Evolutionary conservation across 805 yeast genomes (phyloP).

Genomic region (Metschnikowia chrysomelidarum): DNA sequence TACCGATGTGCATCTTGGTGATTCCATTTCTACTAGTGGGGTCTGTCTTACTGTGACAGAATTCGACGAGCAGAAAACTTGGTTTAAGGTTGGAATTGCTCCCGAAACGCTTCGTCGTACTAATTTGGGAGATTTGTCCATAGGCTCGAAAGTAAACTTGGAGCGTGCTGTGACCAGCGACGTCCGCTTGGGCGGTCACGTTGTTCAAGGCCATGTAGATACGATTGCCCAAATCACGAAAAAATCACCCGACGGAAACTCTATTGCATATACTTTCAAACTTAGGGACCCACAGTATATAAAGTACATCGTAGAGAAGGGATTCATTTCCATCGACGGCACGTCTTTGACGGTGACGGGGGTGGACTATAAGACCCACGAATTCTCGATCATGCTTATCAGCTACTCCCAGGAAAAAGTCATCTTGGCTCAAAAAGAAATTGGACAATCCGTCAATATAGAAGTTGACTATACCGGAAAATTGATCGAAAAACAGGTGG

Average conservation of each 20-base stretch:
- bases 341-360: conserved; percentile 84
- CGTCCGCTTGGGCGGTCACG: conserved; percentile 92
- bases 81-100: conserved; percentile 86
- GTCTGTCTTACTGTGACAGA: conserved; percentile 90
- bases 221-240: conserved; percentile 69
- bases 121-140: conserved; percentile 59
- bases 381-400: conserved; percentile 86
- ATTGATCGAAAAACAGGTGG: conserved; percentile 83
- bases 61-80: conserved; percentile 46
- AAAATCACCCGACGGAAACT: conserved; percentile 63
- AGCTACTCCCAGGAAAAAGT: conserved; percentile 87
- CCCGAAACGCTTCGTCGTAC: conserved; percentile 89
- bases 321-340: conserved; percentile 91
- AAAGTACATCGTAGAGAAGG: conserved; percentile 88
- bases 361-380: conserved; percentile 56
- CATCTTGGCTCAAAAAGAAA: conserved; percentile 59
- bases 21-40: conserved; percentile 88
- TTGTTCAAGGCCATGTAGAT: conserved; percentile 98
- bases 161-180: conserved; percentile 90
- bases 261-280: conserved; percentile 72
- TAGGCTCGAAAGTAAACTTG: conserved; percentile 69
- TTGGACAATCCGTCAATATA: conserved; percentile 72
- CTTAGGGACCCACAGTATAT: conserved; percentile 60
- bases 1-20: conserved; percentile 86
- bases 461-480: conserved; percentile 97